These are phyloP conservation scores for Olyra latifolia DNA, from an alignment of 176 grass and related monocot species.

Conservation along the genomic window DNA sequence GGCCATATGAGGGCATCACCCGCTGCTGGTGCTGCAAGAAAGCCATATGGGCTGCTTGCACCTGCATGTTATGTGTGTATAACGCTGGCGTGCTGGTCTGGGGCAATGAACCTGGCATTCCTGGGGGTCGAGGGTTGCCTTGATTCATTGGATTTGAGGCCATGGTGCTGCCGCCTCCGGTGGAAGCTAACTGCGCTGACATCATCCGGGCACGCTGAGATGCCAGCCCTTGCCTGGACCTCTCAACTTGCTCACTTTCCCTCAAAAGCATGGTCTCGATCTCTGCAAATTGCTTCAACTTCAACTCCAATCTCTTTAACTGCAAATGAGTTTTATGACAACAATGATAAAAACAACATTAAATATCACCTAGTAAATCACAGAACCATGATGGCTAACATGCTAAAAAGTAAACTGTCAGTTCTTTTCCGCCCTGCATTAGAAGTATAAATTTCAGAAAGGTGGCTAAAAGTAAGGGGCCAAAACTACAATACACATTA, in stretches of 20 bases:
- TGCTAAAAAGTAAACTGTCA: neutral
- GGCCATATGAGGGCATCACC: constrained; percentile 71
- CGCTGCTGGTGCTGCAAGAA: constrained; percentile 66
- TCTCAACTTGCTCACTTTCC: constrained; percentile 78
- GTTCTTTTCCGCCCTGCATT: neutral
- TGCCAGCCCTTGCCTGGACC: constrained; percentile 58
- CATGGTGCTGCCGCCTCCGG: constrained; percentile 36
- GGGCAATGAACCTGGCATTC: constrained; percentile 28
- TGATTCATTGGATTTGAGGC: constrained; percentile 49
- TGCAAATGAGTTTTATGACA: constrained; percentile 36
- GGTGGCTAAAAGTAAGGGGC: neutral
- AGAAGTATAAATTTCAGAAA: neutral
- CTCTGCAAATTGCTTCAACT: constrained; percentile 95
- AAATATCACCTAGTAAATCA: constrained; percentile 18
- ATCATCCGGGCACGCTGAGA: constrained; percentile 56
- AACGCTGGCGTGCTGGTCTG: constrained; percentile 41
- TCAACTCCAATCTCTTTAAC: constrained; percentile 96
- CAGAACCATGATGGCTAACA: neutral
- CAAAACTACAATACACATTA: neutral
- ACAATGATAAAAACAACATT: constrained; percentile 7
- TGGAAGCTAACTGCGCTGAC: constrained; percentile 46
- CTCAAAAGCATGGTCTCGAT: constrained; percentile 84
- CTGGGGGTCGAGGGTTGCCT: constrained; percentile 32
- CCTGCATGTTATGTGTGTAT: constrained; percentile 60
- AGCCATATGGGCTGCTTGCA: constrained; percentile 62